These are phyloP conservation scores for Colletotrichum sp. DNA, from an alignment of 2,329 filamentous ascomycete genomes.

Conservation along the genomic window DNA sequence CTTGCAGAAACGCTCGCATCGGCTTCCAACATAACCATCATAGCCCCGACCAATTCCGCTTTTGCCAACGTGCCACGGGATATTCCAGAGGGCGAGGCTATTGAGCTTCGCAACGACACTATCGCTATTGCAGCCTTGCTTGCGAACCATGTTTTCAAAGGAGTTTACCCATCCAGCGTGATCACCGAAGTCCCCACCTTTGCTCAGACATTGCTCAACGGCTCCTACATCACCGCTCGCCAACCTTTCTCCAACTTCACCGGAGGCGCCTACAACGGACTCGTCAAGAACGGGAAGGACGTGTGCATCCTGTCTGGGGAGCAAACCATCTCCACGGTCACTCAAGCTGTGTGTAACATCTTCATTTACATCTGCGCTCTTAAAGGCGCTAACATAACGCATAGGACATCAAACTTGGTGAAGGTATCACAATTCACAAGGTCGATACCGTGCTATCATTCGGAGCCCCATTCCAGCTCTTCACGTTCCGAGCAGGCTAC, in stretches of 20 bases:
- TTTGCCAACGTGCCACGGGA: slow-evolving; percentile 35
- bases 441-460: slow-evolving; percentile 31
- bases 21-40: slow-evolving; percentile 37
- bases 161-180: slow-evolving; percentile 31
- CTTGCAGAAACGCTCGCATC: slow-evolving; percentile 34
- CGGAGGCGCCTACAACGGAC: slow-evolving; percentile 38
- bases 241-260: slow-evolving; percentile 43
- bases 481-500: slow-evolving; percentile 30
- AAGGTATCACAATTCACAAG: slow-evolving; percentile 34
- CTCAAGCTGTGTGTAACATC: slow-evolving; percentile 28
- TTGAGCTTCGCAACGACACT: slow-evolving; percentile 31
- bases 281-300: slow-evolving; percentile 33
- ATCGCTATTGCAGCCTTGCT: slow-evolving; percentile 34
- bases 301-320: slow-evolving; percentile 38
- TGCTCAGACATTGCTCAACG: slow-evolving; percentile 32
- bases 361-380: background rate
- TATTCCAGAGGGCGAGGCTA: slow-evolving; percentile 35
- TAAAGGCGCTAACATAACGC: background rate
- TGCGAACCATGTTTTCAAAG: slow-evolving; percentile 35
- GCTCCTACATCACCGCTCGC: slow-evolving; percentile 30
- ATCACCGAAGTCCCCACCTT: slow-evolving; percentile 33
- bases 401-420: slow-evolving; percentile 32
- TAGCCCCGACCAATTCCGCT: slow-evolving; percentile 39
- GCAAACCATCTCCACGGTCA: slow-evolving; percentile 34
- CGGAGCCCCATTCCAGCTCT: slow-evolving; percentile 33